Evolutionary conservation across 768 basidiomycete species (phyloP), one percentile per base, ranked within the genome.

Genomic region (Obba rivulosa): DNA sequence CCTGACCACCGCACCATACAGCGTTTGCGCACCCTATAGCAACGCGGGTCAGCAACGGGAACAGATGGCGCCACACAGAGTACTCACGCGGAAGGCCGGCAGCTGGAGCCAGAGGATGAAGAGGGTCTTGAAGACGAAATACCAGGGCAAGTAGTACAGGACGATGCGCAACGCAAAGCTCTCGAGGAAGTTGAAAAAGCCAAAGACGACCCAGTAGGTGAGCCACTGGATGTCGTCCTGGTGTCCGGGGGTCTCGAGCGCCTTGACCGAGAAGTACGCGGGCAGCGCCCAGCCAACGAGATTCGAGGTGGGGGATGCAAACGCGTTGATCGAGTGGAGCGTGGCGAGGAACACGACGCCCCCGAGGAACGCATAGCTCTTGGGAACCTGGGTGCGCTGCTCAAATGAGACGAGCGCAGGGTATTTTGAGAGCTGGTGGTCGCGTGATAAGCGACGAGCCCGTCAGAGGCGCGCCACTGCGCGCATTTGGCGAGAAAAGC

Each of bases 201-300:
- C 92, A 58, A 96, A 94, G 46, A 95, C 79, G 62, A 90, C 78
- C 95, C 95, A 98, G 76, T 98, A 98, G 2, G 94, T 95, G 62
- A 97, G 77, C 93, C 93, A 97, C 70, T 96, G 93, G 60, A 87
- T 75, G 69, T 95, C 89, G 57, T 95, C 92, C 57, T 84, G 77
- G 50, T 83, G 74, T 2, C 79, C 75, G n/a, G 91, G 89, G 4
- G 78, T 69, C 69, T 98, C 95, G 63, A 99, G 81, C 23, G 96
- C 94, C 70, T 87, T 87, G 75, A 97, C 81, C 44, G 93, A 96
- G 66, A 96, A 81, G 67, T 92, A 98, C 4, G 93, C 92, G 23
- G 96, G 96, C 60, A 98, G 77, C 25, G 73, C 89, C 86, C 88
- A 98, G 44, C 94, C 96, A 61, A 99, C 81, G 60, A 96, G 75